Evolutionary conservation across 2,329 filamentous ascomycete species (phyloP).

Genomic region (Parastagonospora avenae): DNA sequence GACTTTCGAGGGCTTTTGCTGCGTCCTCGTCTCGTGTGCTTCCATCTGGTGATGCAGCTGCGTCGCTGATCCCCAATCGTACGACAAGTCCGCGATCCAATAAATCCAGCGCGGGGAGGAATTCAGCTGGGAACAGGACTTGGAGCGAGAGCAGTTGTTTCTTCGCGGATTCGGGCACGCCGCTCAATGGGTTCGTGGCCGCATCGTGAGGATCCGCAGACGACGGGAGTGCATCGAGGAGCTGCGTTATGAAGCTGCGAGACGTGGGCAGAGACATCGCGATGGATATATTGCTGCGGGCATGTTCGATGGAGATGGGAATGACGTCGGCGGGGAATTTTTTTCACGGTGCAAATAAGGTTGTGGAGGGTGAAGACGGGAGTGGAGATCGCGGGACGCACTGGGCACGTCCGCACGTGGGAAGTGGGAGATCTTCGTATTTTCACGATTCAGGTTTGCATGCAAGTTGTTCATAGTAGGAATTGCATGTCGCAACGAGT

Average conservation of each 20-base stretch:
- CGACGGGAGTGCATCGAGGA: conserved; percentile 34
- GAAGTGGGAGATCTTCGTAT: conserved; percentile 1
- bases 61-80: conserved; percentile 46
- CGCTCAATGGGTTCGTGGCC: conserved; percentile 50
- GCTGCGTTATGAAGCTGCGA: conserved; percentile 41
- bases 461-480: neutral
- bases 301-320: conserved; percentile 13
- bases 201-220: conserved; percentile 22
- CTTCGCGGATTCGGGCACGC: conserved; percentile 31
- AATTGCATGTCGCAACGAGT: too few relatives aligned
- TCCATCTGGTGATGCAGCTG: too few relatives aligned
- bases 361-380: conserved; percentile 17
- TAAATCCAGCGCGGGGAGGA: conserved; percentile 85
- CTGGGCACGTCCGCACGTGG: conserved; percentile 25
- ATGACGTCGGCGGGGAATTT: conserved; percentile 21
- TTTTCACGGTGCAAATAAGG: conserved; percentile 25
- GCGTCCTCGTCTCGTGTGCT: neutral
- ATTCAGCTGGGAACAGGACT: conserved; percentile 78
- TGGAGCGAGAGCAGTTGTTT: conserved; percentile 77
- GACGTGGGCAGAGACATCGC: conserved; percentile 25
- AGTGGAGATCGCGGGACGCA: conserved; percentile 20
- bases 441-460: neutral
- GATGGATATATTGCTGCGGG: conserved; percentile 1
- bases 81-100: conserved; percentile 78
- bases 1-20: too few relatives aligned